These are phyloP conservation scores for Morella rubra DNA, from an alignment of 306 rosid genomes.

Conservation along the genomic window DNA sequence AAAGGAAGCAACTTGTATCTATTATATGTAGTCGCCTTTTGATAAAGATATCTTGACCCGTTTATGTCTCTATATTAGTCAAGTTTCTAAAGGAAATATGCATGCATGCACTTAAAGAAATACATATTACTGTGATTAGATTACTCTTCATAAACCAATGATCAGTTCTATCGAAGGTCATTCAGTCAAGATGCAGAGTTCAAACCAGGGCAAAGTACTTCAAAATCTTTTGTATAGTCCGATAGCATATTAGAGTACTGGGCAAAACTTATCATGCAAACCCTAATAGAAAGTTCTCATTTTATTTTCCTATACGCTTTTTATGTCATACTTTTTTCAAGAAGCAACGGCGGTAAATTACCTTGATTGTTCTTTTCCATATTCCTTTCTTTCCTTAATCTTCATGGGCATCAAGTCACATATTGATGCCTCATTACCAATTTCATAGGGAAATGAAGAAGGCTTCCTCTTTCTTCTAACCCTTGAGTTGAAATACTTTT, in stretches of 20 bases:
- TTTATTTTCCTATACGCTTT: not conserved
- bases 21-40: conserved; percentile 15
- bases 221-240: not conserved
- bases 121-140: no score
- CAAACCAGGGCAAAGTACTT: not conserved
- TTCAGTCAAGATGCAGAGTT: not conserved
- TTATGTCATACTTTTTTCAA: not conserved
- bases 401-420: not conserved
- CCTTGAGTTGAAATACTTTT: no score
- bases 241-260: not conserved
- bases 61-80: not conserved
- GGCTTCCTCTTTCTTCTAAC: not conserved
- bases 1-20: conserved; percentile 19
- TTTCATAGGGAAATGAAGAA: not conserved
- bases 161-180: not conserved
- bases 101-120: not conserved
- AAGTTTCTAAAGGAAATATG: not conserved
- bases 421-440: no score
- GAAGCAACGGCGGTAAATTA: not conserved
- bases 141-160: not conserved
- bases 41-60: conserved; percentile 16
- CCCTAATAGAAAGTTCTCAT: not conserved
- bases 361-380: conserved; percentile 3
- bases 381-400: not conserved
- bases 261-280: not conserved